Evolutionary conservation across 805 yeast genomes (phyloP).

Genomic region (Barnettozyma pratensis): DNA sequence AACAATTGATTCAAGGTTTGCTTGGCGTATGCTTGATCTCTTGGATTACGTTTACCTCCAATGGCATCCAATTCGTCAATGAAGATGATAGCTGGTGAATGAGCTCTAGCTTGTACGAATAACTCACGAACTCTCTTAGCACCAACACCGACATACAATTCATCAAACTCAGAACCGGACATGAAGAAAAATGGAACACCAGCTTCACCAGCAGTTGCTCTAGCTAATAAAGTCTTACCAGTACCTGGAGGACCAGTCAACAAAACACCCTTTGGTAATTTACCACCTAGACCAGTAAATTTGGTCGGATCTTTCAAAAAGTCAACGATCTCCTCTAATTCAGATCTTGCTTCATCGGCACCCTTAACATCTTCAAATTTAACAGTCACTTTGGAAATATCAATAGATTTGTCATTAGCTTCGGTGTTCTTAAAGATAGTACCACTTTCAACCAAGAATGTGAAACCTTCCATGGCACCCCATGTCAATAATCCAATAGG

Average conservation of each 20-base stretch:
- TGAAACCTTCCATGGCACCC: conserved; percentile 74
- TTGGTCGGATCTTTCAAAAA: conserved; percentile 93
- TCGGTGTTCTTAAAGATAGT: conserved; percentile 73
- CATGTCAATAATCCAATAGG: conserved; percentile 77
- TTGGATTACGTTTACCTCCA: conserved; percentile 96
- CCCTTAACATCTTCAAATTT: conserved; percentile 93
- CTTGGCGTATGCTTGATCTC: conserved; percentile 96
- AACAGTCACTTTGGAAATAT: conserved; percentile 79
- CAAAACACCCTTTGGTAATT: conserved; percentile 93
- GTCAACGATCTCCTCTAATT: conserved; percentile 96
- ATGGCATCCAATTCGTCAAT: conserved; percentile 98
- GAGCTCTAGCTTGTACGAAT: conserved; percentile 86
- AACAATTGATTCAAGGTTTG: conserved; percentile 94
- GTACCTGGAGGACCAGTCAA: conserved; percentile 99
- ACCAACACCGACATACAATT: conserved; percentile 97
- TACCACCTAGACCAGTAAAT: conserved; percentile 96
- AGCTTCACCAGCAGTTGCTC: conserved; percentile 99
- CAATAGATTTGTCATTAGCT: conserved; percentile 72
- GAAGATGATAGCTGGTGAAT: conserved; percentile 95
- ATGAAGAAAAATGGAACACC: conserved; percentile 97
- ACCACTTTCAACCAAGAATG: conserved; percentile 76
- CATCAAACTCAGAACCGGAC: conserved; percentile 98
- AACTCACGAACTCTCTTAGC: conserved; percentile 96
- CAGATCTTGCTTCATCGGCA: conserved; percentile 97
- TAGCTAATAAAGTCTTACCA: conserved; percentile 92